Evolutionary conservation across 148 eudicot species (phyloP).

Genomic region (Nepenthes mirabilis): DNA sequence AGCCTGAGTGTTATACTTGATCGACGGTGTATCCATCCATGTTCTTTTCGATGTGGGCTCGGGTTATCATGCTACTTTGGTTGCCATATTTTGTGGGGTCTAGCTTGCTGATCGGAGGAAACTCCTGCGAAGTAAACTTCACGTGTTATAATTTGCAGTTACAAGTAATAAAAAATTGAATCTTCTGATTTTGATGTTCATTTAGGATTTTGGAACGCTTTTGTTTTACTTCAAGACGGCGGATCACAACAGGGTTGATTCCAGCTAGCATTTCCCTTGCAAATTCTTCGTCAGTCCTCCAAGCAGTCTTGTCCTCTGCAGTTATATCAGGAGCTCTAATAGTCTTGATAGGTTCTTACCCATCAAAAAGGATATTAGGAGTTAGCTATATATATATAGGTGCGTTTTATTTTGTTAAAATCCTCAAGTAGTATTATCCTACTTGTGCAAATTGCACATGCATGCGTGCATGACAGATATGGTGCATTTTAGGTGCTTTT

Average conservation of each 20-base stretch:
- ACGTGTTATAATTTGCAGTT: background rate
- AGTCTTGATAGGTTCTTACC: too few species aligned
- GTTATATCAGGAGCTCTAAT: background rate
- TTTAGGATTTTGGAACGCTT: background rate
- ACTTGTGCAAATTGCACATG: too few species aligned
- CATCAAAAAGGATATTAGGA: too few species aligned
- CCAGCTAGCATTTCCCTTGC: constrained; percentile 96
- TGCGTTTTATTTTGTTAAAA: too few species aligned
- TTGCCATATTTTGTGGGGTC: constrained; percentile 49
- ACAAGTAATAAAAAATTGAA: background rate
- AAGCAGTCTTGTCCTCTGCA: constrained; percentile 64
- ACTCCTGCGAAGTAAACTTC: constrained; percentile 33
- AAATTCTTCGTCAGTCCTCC: constrained; percentile 95
- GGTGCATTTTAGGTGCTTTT: too few species aligned
- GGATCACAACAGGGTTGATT: constrained; percentile 66
- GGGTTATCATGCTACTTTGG: constrained; percentile 63
- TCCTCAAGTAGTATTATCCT: too few species aligned
- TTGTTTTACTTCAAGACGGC: constrained; percentile 46
- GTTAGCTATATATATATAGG: too few species aligned
- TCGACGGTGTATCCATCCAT: constrained; percentile 60
- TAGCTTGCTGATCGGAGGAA: constrained; percentile 74
- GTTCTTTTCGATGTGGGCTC: constrained; percentile 44
- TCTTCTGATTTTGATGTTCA: background rate
- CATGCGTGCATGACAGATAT: too few species aligned
- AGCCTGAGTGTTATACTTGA: constrained; percentile 21